These are phyloP conservation scores for Phialophora macrospora DNA, from an alignment of 2,329 filamentous ascomycete genomes.

Conservation along the genomic window DNA sequence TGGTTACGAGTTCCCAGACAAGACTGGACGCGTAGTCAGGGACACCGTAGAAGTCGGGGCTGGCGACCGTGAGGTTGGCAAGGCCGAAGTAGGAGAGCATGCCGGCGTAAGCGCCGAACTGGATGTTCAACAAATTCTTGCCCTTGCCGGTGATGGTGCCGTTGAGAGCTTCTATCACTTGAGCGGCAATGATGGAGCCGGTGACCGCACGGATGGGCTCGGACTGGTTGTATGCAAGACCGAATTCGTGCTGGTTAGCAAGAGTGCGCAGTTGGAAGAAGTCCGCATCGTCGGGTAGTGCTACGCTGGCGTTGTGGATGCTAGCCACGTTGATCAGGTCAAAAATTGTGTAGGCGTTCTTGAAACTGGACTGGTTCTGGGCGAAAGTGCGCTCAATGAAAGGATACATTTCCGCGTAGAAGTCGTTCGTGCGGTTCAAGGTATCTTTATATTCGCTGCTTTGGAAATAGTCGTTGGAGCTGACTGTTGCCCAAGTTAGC, in stretches of 20 bases:
- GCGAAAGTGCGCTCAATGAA: constrained; percentile 60
- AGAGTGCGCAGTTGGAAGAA: constrained; percentile 74
- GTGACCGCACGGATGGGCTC: constrained; percentile 56
- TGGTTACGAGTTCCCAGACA: constrained; percentile 73
- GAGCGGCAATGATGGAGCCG: constrained; percentile 69
- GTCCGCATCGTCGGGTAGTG: constrained; percentile 64
- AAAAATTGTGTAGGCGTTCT: constrained; percentile 70
- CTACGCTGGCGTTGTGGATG: constrained; percentile 63
- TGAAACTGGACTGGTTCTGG: constrained; percentile 57
- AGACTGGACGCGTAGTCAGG: constrained; percentile 85
- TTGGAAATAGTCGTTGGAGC: constrained; percentile 64
- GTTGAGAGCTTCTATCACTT: constrained; percentile 57
- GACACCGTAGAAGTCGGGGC: constrained; percentile 71
- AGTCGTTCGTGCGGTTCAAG: constrained; percentile 55
- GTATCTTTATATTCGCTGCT: constrained; percentile 57
- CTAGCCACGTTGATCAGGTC: constrained; percentile 66
- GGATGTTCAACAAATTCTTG: constrained; percentile 54
- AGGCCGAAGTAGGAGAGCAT: constrained; percentile 68
- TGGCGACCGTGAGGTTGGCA: constrained; percentile 55
- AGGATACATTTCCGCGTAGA: constrained; percentile 60
- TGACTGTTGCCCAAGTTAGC: constrained; percentile 42
- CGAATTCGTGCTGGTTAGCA: constrained; percentile 80
- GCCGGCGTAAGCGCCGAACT: constrained; percentile 66
- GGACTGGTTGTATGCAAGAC: constrained; percentile 75
- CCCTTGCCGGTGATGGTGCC: constrained; percentile 47